Evolutionary conservation across 345 rosid species (phyloP).

Genomic region (Alliaria petiolata): DNA sequence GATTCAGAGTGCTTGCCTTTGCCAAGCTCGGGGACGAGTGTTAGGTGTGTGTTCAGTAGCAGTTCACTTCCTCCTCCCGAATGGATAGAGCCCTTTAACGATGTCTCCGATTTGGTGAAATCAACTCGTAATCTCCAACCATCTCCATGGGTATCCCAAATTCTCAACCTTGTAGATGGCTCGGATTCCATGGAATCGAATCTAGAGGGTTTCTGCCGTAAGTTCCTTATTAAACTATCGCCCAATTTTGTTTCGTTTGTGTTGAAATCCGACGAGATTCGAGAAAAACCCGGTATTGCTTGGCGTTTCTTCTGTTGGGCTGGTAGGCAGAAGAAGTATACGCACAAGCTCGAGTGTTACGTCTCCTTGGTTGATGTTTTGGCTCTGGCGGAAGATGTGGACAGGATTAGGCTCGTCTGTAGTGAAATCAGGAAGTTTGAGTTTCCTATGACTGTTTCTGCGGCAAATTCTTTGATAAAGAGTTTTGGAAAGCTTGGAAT

Average conservation of each 20-base stretch:
- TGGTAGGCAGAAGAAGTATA: conserved; percentile 65
- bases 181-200: conserved; percentile 66
- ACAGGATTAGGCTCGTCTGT: conserved; percentile 45
- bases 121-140: conserved; percentile 38
- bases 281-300: conserved; percentile 42
- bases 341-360: conserved; percentile 65
- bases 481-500: conserved; percentile 78
- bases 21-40: conserved; percentile 21
- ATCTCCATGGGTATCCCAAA: conserved; percentile 75
- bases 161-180: conserved; percentile 58
- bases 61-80: conserved; percentile 68
- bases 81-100: conserved; percentile 79
- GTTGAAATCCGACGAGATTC: conserved; percentile 47
- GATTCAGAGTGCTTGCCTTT: conserved; percentile 11
- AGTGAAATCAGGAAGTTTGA: conserved; percentile 41
- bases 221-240: conserved; percentile 61
- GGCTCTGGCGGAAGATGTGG: conserved; percentile 43
- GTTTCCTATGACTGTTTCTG: conserved; percentile 48
- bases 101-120: conserved; percentile 55
- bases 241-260: conserved; percentile 65
- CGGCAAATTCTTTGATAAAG: conserved; percentile 64
- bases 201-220: conserved; percentile 48
- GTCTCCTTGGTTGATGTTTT: conserved; percentile 62
- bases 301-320: conserved; percentile 73
- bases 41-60: conserved; percentile 38